Conservation (phyloP, 73 alveolate genomes). For the Tetrahymena thermophila region DNA sequence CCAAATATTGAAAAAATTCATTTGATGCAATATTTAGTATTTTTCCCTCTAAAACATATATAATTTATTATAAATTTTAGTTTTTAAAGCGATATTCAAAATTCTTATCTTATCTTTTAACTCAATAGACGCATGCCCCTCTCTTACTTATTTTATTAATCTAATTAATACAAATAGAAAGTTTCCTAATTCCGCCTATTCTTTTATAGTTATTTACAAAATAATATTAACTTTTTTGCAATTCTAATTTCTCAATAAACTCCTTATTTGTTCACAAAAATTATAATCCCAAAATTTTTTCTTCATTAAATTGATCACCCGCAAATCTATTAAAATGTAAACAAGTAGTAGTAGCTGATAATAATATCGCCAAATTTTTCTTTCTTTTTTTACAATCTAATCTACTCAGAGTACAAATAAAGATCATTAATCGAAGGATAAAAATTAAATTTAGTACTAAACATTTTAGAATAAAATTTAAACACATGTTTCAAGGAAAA, state of each 20-base stretch:
- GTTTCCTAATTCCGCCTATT: background rate
- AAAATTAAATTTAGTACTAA: background rate
- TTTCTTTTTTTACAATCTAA: background rate
- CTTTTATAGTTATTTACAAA: background rate
- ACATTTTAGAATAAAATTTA: background rate
- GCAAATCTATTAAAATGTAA: background rate
- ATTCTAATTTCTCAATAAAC: background rate
- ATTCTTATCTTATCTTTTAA: background rate
- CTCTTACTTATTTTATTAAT: background rate
- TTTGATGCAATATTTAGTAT: background rate
- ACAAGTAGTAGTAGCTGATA: no score
- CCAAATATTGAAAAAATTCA: background rate
- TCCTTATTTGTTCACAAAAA: background rate
- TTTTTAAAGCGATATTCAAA: background rate
- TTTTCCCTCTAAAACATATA: background rate
- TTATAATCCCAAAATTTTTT: background rate
- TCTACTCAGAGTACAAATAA: background rate
- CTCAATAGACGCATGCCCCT: background rate
- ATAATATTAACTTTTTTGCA: background rate
- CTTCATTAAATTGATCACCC: background rate
- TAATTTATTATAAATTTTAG: background rate
- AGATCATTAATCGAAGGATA: background rate
- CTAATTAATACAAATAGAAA: background rate
- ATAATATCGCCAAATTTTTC: background rate
- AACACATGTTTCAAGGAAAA: no score